A percentile compares a stretch with the other conserved stretches of the same genome.
phyloP scores from a whole-genome alignment of 2,329 filamentous ascomycete genomes.

The Malbranchea zuffiana region DNA sequence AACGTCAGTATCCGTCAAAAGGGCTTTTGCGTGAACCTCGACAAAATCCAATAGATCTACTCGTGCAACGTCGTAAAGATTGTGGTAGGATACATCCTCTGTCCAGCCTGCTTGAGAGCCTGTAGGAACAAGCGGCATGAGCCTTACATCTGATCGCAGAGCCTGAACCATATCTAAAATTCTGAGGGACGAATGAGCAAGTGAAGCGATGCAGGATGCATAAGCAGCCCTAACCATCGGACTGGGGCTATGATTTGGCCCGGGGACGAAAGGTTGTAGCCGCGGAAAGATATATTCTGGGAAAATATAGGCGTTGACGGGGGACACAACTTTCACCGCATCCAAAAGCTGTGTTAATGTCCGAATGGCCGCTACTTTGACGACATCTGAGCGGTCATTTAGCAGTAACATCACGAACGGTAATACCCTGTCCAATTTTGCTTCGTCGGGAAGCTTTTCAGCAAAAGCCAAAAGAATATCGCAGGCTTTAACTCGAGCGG shows the following conservation, averaged over 20 bases:
- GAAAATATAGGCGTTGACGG: conserved; percentile 57
- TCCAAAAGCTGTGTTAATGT: conserved; percentile 81
- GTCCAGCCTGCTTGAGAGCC: conserved; percentile 59
- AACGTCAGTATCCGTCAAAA: conserved; percentile 77
- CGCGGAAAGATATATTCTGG: conserved; percentile 54
- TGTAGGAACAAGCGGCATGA: conserved; percentile 67
- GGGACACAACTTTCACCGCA: conserved; percentile 77
- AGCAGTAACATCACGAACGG: conserved; percentile 80
- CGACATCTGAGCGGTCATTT: conserved; percentile 69
- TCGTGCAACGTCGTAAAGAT: conserved; percentile 78
- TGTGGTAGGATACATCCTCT: conserved; percentile 60
- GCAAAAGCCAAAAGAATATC: conserved; percentile 87
- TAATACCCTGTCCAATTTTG: conserved; percentile 83
- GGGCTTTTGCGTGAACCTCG: conserved; percentile 74
- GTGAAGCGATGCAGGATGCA: conserved; percentile 77
- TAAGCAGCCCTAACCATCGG: conserved; percentile 78
- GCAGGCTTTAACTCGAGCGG: conserved; percentile 78
- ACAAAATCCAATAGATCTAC: conserved; percentile 73
- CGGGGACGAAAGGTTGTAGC: conserved; percentile 47
- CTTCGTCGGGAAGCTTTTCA: conserved; percentile 84
- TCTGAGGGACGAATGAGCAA: conserved; percentile 72
- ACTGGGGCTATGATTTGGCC: conserved; percentile 45
- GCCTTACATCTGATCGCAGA: conserved; percentile 68
- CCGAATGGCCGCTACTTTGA: conserved; percentile 73
- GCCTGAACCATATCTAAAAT: conserved; percentile 89